phyloP scores from a whole-genome alignment of 345 rosid genomes.

The Lagerstroemia speciosa region DNA sequence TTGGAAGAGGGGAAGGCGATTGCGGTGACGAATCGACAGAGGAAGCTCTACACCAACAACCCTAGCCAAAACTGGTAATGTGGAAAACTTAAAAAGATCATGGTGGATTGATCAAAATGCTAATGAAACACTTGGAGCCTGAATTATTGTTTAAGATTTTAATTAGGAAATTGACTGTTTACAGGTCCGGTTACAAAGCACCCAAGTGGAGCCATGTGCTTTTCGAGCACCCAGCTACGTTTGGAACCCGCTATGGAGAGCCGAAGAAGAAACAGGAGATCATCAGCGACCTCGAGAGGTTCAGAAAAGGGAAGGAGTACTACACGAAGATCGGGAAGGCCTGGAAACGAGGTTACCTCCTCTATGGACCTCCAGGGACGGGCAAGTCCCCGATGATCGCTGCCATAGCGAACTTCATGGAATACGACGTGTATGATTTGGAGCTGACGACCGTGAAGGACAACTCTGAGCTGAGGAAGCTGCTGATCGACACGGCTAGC shows the following conservation, averaged over 20 bases:
- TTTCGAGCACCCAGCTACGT: conserved; percentile 22
- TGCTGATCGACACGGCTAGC: conserved; percentile 16
- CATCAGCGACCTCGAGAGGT: conserved; percentile 10
- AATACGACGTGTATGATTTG: conserved; percentile 15
- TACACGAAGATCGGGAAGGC: conserved; percentile 15
- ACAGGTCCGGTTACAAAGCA: neutral
- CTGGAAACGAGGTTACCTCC: conserved; percentile 16
- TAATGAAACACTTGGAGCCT: too few relatives aligned
- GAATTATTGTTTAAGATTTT: too few relatives aligned
- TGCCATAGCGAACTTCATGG: conserved; percentile 18
- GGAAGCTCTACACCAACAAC: conserved; percentile 13
- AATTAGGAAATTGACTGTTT: neutral
- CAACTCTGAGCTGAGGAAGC: conserved; percentile 17
- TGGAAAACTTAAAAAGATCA: too few relatives aligned
- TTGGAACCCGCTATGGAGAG: conserved; percentile 18
- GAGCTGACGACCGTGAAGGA: conserved; percentile 20
- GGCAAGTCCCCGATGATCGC: conserved; percentile 25
- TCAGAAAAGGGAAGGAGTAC: conserved; percentile 13
- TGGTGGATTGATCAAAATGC: too few relatives aligned
- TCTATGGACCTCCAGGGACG: conserved; percentile 18
- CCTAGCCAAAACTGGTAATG: neutral
- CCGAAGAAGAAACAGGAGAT: conserved; percentile 14
- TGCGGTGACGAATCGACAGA: conserved; percentile 6
- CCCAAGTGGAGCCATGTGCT: conserved; percentile 16
- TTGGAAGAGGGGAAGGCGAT: conserved; percentile 9